Percentiles rank a stretch among this genome's conserved stretches.
These are phyloP conservation scores for Macrophomina pseudophaseolina DNA, from an alignment of 2,329 filamentous ascomycete species.

Conservation along the genomic window DNA sequence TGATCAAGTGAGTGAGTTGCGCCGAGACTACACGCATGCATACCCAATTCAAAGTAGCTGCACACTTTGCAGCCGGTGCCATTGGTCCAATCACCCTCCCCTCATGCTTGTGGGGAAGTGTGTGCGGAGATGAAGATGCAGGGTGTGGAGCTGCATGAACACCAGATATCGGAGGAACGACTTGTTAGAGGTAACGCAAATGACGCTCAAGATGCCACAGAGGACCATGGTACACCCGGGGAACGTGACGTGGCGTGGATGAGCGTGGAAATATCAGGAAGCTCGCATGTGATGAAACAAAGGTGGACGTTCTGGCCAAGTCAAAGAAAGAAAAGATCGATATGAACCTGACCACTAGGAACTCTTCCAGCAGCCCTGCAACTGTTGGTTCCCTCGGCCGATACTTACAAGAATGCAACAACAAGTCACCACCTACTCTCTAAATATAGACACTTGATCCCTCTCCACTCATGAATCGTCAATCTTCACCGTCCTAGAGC, in stretches of 20 bases:
- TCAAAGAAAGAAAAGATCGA: slow-evolving; percentile 14
- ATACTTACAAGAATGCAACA: slow-evolving; percentile 22
- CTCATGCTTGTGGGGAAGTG: neutral
- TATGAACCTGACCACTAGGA: slow-evolving; percentile 3
- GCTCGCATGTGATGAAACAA: slow-evolving; percentile 21
- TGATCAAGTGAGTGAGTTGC: neutral
- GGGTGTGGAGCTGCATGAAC: neutral
- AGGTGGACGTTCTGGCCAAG: slow-evolving; percentile 6
- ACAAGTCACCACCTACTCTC: slow-evolving; percentile 15
- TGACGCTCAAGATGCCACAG: neutral
- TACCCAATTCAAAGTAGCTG: neutral
- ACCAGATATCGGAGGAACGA: neutral
- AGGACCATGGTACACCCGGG: neutral
- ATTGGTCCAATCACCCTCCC: neutral
- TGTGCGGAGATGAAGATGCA: neutral
- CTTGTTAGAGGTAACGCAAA: neutral
- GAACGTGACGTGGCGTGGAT: neutral
- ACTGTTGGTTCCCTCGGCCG: slow-evolving; percentile 12
- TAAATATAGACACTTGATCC: slow-evolving; percentile 15
- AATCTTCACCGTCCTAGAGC: neutral
- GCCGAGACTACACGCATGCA: neutral
- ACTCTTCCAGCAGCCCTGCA: neutral
- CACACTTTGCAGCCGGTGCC: neutral
- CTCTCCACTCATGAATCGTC: slow-evolving; percentile 19
- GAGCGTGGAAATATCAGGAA: slow-evolving; percentile 11